phyloP scores from a whole-genome alignment of 2,329 filamentous ascomycete genomes.

The Arthroderma uncinatum region DNA sequence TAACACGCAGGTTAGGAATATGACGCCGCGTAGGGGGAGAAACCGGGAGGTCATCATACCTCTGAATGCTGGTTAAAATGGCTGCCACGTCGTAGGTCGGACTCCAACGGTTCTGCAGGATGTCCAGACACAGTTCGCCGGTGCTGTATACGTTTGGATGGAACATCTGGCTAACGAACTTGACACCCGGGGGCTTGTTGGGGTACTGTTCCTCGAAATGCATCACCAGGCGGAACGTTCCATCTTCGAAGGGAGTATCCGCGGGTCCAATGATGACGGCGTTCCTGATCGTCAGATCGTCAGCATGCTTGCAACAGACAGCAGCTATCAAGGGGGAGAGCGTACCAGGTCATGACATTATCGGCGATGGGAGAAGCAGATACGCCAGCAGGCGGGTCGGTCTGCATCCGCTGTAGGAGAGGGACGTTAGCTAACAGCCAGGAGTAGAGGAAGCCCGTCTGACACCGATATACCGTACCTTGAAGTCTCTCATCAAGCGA shows the following conservation, averaged over 20 bases:
- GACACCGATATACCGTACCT: constrained; percentile 47
- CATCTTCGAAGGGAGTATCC: constrained; percentile 96
- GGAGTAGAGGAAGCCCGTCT: background rate
- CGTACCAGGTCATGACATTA: constrained; percentile 93
- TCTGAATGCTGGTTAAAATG: constrained; percentile 94
- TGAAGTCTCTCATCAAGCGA: constrained; percentile 98
- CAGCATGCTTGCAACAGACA: background rate
- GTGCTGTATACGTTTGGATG: constrained; percentile 98
- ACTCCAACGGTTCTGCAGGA: constrained; percentile 95
- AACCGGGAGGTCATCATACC: constrained; percentile 45
- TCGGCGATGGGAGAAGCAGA: constrained; percentile 92
- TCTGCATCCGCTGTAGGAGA: constrained; percentile 78
- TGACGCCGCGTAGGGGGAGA: too few relatives aligned
- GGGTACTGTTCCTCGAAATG: constrained; percentile 98
- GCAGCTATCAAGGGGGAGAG: constrained; percentile 8
- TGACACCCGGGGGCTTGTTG: constrained; percentile 94
- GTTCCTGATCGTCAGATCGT: constrained; percentile 56
- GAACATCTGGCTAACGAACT: constrained; percentile 99
- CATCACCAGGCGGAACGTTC: constrained; percentile 95
- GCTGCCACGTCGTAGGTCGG: constrained; percentile 97
- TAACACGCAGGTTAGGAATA: constrained; percentile 9
- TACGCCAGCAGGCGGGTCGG: constrained; percentile 90
- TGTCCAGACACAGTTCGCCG: constrained; percentile 91
- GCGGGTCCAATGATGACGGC: constrained; percentile 95
- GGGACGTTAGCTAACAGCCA: background rate